Percentiles rank a stretch among this genome's conserved stretches.
Conservation (phyloP, 140 eudicot species). For the Artemisia princeps region DNA sequence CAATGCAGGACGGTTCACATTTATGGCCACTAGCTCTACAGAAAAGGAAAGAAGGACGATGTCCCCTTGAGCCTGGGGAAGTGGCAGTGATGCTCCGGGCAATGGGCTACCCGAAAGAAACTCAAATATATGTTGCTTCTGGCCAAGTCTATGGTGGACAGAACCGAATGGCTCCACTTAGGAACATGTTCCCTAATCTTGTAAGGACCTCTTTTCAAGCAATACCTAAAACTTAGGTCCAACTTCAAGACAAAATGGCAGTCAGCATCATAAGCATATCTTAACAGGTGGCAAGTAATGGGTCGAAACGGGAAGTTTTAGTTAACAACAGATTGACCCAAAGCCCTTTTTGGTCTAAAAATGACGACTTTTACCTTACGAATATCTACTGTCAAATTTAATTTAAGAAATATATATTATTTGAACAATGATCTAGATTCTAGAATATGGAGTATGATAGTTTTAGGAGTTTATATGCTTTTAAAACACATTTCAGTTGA, state of each 20-base stretch:
- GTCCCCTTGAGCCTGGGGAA: slow-evolving; percentile 98
- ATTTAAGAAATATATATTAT: too few species aligned
- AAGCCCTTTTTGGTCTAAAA: neutral
- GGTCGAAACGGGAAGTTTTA: neutral
- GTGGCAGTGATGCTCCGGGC: slow-evolving; percentile 96
- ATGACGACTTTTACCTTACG: neutral
- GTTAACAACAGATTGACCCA: neutral
- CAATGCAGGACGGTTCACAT: slow-evolving; percentile 87
- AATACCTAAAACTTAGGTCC: neutral
- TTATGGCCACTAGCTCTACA: slow-evolving; percentile 90
- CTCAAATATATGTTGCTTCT: slow-evolving; percentile 96
- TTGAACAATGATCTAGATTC: neutral
- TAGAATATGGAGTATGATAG: neutral
- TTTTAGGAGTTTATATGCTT: neutral
- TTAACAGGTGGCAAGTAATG: neutral
- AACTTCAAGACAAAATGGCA: neutral
- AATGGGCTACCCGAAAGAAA: slow-evolving; percentile 97
- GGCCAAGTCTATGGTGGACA: slow-evolving; percentile 99
- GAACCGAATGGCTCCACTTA: slow-evolving; percentile 96
- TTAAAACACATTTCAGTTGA: neutral
- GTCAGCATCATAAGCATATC: neutral
- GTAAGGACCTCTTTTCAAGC: slow-evolving; percentile 37
- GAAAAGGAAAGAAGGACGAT: slow-evolving; percentile 94
- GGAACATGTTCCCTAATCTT: slow-evolving; percentile 98
- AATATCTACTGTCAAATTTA: too few species aligned